A percentile compares a stretch with the other conserved stretches of the same genome.
phyloP scores from a whole-genome alignment of 2,329 filamentous ascomycete species.

The Paraphaeosphaeria sporulosa region DNA sequence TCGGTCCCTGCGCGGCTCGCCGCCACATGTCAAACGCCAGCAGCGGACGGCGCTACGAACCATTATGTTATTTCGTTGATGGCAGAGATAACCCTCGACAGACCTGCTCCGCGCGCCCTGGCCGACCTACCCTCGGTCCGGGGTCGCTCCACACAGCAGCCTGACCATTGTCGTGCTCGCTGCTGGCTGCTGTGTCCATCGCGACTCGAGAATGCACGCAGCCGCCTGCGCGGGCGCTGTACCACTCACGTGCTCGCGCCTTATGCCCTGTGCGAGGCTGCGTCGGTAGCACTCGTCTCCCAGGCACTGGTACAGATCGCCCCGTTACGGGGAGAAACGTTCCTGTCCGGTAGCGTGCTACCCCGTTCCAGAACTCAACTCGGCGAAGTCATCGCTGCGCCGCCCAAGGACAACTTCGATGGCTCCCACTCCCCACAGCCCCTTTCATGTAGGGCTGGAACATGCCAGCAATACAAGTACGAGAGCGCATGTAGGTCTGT shows the following conservation, averaged over 20 bases:
- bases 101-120: background rate
- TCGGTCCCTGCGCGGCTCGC: background rate
- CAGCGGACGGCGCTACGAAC: slow-evolving; percentile 4
- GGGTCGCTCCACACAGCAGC: too few relatives aligned
- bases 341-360: too few relatives aligned
- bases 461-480: background rate
- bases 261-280: background rate
- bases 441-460: background rate
- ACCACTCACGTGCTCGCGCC: background rate
- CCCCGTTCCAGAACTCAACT: slow-evolving; percentile 7
- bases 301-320: slow-evolving; percentile 5
- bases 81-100: slow-evolving; percentile 18
- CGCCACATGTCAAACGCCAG: background rate
- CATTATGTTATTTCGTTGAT: slow-evolving; percentile 17
- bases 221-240: background rate
- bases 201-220: background rate
- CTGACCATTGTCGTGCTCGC: too few relatives aligned
- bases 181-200: background rate
- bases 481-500: background rate
- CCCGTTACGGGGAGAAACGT: background rate
- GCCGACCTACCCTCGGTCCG: too few relatives aligned
- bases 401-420: background rate
- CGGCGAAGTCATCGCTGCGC: background rate
- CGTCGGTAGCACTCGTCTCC: slow-evolving; percentile 10
- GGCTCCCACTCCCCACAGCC: too few relatives aligned